Evolutionary conservation across 176 grass and related monocot genomes (phyloP), one percentile per base, ranked within the genome.

Genomic region (Miscanthus lutarioriparius): DNA sequence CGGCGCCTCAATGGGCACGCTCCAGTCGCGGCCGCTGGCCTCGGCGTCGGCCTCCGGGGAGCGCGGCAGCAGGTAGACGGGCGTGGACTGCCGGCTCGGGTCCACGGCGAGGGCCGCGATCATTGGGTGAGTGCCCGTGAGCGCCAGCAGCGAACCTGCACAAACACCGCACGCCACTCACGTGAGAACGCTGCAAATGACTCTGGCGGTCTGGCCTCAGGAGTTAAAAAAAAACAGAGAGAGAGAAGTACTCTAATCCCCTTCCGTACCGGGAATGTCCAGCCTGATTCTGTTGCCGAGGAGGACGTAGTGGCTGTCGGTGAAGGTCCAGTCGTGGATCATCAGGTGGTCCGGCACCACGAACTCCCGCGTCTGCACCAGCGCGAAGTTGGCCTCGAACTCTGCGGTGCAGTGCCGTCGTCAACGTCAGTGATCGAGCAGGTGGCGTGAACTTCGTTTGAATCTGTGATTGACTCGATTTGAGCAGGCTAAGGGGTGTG

Each of bases 311-410:
- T 94, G 90, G 53, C 2, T 87, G 64, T 96, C 91, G 1, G 96
- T 99, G 89, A 99, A 96, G 15, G 89, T 37, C 96, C 96, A 99
- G 66, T 99, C 96, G 75, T 99, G 96, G 88, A 99, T 99, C 93
- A 99, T 92, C 10, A 99, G 80, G 82, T 99, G 96, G 5, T 91
- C 93, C 40, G 89, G 87, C 82, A 99, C n/a, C 1, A 79, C 81
- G 84, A 95, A 99, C 86, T 96, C 96, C 47, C 89, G 91, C 88
- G 61, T 94, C 75, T 89, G 85, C 36, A 90, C 82, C 14, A 96
- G 83, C 64, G 28, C 74, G 85, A 92, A 98, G 54, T 83, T 33
- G 26, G 37, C 82, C 74, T 98, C 91, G 83, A 90, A 96, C 83
- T 98, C 96, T 98, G 65, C 78, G 23, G 23, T 4, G 62, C 26